Evolutionary conservation across 2,329 filamentous ascomycete species (phyloP).

Genomic region (Trichophyton verrucosum): DNA sequence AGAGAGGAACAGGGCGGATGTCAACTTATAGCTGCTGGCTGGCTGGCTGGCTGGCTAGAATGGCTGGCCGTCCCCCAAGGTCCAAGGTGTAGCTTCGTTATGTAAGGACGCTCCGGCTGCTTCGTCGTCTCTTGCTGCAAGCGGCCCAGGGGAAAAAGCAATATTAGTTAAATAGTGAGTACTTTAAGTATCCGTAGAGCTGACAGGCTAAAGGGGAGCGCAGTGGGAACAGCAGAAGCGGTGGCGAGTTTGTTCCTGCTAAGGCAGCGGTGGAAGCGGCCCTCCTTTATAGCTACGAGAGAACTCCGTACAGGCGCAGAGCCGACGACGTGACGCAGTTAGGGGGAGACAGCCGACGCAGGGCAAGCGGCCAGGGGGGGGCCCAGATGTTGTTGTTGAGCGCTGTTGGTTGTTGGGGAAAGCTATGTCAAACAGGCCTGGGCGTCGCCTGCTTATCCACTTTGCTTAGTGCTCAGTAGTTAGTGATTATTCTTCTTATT

Average conservation of each 20-base stretch:
- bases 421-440: background rate
- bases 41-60: too few relatives aligned
- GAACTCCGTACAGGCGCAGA: too few relatives aligned
- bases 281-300: too few relatives aligned
- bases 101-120: too few relatives aligned
- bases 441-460: background rate
- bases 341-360: background rate
- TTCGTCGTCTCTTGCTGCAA: background rate
- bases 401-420: background rate
- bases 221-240: background rate
- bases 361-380: background rate
- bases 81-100: too few relatives aligned
- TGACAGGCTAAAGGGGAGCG: background rate
- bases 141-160: background rate
- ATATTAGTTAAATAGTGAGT: background rate
- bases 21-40: background rate
- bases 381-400: background rate
- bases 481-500: background rate
- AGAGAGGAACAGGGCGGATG: conserved; percentile 7
- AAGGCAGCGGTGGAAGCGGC: too few relatives aligned
- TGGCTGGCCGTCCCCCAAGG: background rate
- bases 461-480: background rate
- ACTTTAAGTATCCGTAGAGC: background rate
- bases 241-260: background rate
- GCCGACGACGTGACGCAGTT: too few relatives aligned